Evolutionary conservation across 1,284 basidiomycete genomes (phyloP), one percentile per base, ranked within the genome.

Genomic region (Heliocybe sulcata): DNA sequence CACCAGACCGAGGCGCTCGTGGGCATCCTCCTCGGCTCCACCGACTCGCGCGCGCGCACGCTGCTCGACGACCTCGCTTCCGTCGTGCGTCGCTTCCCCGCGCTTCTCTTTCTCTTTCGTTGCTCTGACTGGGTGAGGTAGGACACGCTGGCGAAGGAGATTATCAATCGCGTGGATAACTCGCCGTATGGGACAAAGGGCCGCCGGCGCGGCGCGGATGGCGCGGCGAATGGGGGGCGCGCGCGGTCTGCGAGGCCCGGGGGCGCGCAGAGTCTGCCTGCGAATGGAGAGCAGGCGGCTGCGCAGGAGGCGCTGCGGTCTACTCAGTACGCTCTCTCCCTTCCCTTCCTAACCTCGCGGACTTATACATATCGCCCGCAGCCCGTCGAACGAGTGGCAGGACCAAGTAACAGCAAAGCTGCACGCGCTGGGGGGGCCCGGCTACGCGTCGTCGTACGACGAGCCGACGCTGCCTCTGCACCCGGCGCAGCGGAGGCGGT

Each of bases 1-100:
- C 92, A 94, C 63, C 90, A 93, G 64, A 90, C 90, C 42, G 92
- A 94, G 66, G 90, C 91, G 0, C 74, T 94, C 45, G 72, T 94
- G 20, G 90, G 90, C 51, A 85, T 90, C 60, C 73, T 93, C 53
- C 73, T 93, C 45, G 76, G 83, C 51, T 79, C 82, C 38, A 76
- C 77, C 51, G 90, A 92, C 61, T 71, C 76, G 6, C 77, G 88
- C 12, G 83, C 87, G 3, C 75, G 79, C 58, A 72, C 75, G 9
- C 69, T 90, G 11, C 68, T 90, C 42, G 71, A 71, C 9, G 81
- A 90, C 63, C 73, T 88, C 35, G 67, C 73, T 8, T 72, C 80
- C 74, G 71, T 72, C 38, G 60, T 57, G 68, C 60, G 26, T 51
- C 29, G 16, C 49, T 22, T 27, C 23, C 53, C 49, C 56, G n/a